Base-by-base conservation (phyloP, 2,329 filamentous ascomycete genomes). In the Pestalotiopsis sp. region DNA sequence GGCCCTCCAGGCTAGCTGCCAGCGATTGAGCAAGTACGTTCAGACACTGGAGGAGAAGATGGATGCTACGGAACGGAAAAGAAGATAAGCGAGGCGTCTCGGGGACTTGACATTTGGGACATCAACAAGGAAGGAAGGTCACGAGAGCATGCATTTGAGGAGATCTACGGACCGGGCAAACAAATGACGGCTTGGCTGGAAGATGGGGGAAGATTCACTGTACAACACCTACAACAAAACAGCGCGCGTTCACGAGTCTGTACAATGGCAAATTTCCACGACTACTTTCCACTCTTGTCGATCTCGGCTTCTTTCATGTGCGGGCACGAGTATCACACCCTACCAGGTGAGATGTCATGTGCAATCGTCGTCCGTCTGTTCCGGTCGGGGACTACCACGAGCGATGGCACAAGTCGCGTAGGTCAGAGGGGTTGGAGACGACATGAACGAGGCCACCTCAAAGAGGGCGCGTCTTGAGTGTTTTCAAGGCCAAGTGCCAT, bases 1-100 rank as follows among this genome's bases (percentile, higher is more conserved):
- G 95, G 91, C 93, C 73, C 88, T 98, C 63, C 95, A 98, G 87
- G 87, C 90, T 64, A 93, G 94, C 63, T 95, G 97, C 68, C 92
- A 95, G 81, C 90, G 93, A 78, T 89, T 98, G 80, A 94, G 94
- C 82, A 89, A 88, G 71, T 97, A 98, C 79, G 90, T 97, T 72
- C 89, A 91, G 78, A 88, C 88, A 65, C 84, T 98, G 72, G 95
- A 98, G 84, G 88, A 93, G 76, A 94, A 92, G 84, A 87, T 95
- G 74, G 90, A 91, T 73, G 84, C 87, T 70, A 75, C 89, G 77
- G 87, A 90, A 75, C 80, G 81, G 77, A 92, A 90, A 84, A 92
- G 90, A 83, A 92, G 91, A 84, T 90, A 82, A 77, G 68, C 36
- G 25, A 52, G 36, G 67, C 27, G 14, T 20, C 64, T 45, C 59